Conservation (phyloP, 805 yeast genomes). For the Danielia oregonensis region DNA sequence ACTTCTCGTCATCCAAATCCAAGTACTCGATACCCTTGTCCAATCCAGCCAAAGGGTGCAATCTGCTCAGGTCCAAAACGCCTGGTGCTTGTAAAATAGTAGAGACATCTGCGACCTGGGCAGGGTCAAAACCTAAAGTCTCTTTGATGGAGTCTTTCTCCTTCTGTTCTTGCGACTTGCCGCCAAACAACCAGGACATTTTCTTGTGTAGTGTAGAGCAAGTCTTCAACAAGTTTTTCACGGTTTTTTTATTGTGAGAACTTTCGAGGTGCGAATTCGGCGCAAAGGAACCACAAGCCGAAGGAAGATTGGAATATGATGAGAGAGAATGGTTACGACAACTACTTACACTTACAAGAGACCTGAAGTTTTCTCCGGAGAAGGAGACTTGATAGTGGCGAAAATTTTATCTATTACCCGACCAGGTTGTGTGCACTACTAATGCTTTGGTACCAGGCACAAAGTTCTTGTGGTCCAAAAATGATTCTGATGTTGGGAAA, state of each 20-base stretch:
- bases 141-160: conserved; percentile 22
- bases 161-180: conserved; percentile 17
- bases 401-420: too few relatives aligned
- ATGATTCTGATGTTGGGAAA: too few relatives aligned
- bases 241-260: conserved; percentile 1
- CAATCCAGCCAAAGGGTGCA: conserved; percentile 91
- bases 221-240: conserved; percentile 3
- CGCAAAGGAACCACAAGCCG: too few relatives aligned
- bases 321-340: too few relatives aligned
- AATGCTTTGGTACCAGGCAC: too few relatives aligned
- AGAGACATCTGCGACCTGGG: conserved; percentile 59
- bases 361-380: too few relatives aligned
- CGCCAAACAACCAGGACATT: conserved; percentile 54
- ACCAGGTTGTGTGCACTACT: neutral
- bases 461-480: too few relatives aligned
- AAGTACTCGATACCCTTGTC: conserved; percentile 86
- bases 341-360: too few relatives aligned
- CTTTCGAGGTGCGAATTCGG: too few relatives aligned
- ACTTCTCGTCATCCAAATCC: conserved; percentile 78
- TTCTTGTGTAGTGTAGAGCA: neutral
- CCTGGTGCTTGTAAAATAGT: conserved; percentile 58
- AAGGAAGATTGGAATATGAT: too few relatives aligned
- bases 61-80: conserved; percentile 61
- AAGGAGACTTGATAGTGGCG: too few relatives aligned
- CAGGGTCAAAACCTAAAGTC: conserved; percentile 61